Conservation (phyloP, 2,329 filamentous ascomycete genomes). For the Grosmannia clavigera region DNA sequence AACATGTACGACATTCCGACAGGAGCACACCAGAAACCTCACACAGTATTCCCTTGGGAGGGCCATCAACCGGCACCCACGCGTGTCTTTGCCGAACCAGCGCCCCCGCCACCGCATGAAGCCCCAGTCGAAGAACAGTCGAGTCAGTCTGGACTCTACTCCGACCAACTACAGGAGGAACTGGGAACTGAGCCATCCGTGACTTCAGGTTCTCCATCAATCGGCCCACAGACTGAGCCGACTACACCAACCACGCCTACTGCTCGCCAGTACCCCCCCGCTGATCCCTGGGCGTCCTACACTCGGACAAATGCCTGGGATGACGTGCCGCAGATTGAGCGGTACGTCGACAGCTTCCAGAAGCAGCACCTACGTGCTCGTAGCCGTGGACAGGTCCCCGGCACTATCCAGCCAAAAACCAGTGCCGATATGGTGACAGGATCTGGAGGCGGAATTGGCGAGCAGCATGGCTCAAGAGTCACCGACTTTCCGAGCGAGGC, state of each 20-base stretch:
- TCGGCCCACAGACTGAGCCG: conserved; percentile 27
- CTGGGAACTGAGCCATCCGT: conserved; percentile 21
- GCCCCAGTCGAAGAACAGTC: conserved; percentile 12
- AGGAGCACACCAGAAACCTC: conserved; percentile 45
- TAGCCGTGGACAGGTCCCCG: conserved; percentile 15
- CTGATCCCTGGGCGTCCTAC: conserved; percentile 61
- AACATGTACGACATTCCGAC: conserved; percentile 79
- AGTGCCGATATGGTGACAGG: background rate
- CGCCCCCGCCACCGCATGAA: conserved; percentile 23
- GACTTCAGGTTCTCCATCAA: conserved; percentile 22
- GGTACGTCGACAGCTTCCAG: conserved; percentile 69
- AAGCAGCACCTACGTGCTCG: conserved; percentile 35
- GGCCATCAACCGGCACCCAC: conserved; percentile 46
- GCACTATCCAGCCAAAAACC: background rate
- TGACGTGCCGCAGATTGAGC: conserved; percentile 73
- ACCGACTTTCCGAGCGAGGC: conserved; percentile 78
- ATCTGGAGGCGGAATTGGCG: conserved; percentile 1
- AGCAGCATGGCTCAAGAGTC: conserved; percentile 45
- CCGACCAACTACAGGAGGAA: conserved; percentile 10
- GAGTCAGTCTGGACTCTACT: conserved; percentile 15
- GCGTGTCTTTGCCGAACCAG: conserved; percentile 48
- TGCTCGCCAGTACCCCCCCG: conserved; percentile 25
- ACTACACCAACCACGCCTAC: conserved; percentile 37
- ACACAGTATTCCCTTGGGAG: conserved; percentile 89
- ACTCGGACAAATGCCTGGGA: conserved; percentile 86